Percentiles rank a stretch among this genome's conserved stretches.
Conservation (phyloP, 495 filamentous ascomycete genomes). For the Sabuloglossum arenarium region DNA sequence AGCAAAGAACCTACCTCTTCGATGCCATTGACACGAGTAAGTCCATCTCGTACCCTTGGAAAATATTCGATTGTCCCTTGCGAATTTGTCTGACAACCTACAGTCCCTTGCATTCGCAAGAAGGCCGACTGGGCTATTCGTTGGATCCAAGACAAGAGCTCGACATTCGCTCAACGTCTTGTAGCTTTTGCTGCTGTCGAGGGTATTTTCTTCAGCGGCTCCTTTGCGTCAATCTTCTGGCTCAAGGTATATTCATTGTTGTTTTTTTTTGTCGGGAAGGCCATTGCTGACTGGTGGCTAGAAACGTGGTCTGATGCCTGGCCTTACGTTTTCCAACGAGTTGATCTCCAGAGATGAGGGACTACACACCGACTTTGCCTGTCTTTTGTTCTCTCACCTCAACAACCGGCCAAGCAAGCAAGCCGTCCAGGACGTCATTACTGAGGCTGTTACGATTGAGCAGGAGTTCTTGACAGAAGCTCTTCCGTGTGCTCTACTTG, state of each 20-base stretch:
- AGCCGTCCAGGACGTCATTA: slow-evolving; percentile 68
- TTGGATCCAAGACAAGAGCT: slow-evolving; percentile 84
- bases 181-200: slow-evolving; percentile 96
- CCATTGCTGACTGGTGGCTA: not conserved
- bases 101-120: slow-evolving; percentile 84
- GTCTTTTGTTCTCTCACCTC: slow-evolving; percentile 85
- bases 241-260: slow-evolving; percentile 32
- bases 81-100: slow-evolving; percentile 14
- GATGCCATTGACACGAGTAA: slow-evolving; percentile 94
- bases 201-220: slow-evolving; percentile 98
- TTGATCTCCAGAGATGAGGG: slow-evolving; percentile 98
- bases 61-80: not conserved
- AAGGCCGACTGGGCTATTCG: slow-evolving; percentile 95
- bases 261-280: not conserved
- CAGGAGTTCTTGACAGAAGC: slow-evolving; percentile 96
- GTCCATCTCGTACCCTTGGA: slow-evolving; percentile 11
- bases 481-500: slow-evolving; percentile 74
- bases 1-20: slow-evolving; percentile 87
- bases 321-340: slow-evolving; percentile 97
- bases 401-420: slow-evolving; percentile 73
- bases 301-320: slow-evolving; percentile 98
- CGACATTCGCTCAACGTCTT: slow-evolving; percentile 86
- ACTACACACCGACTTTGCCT: slow-evolving; percentile 98
- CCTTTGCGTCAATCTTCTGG: slow-evolving; percentile 99
- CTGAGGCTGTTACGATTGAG: slow-evolving; percentile 84